Evolutionary conservation across 441 rosid species (phyloP).

Genomic region (Jatropha multifida): DNA sequence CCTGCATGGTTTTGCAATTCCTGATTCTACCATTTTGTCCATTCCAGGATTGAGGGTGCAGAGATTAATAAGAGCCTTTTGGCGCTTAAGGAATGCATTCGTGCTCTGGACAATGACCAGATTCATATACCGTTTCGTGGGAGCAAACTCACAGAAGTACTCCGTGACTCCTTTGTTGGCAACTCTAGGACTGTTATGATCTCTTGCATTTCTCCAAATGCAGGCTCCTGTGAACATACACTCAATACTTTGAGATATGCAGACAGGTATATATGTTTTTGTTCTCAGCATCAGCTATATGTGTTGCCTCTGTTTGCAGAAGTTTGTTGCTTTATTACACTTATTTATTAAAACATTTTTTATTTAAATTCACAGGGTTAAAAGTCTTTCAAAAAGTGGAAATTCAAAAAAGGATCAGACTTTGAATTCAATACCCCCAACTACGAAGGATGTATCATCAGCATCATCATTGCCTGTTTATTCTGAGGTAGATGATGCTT

Average conservation of each 20-base stretch:
- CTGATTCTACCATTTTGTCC: constrained; percentile 23
- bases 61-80: constrained; percentile 96
- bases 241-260: constrained; percentile 98
- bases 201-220: constrained; percentile 98
- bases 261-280: constrained; percentile 61
- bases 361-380: constrained; percentile 63
- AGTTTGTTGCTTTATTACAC: neutral
- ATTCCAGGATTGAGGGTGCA: constrained; percentile 92
- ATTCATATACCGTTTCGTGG: constrained; percentile 98
- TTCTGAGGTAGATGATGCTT: constrained; percentile 50
- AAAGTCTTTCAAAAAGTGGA: constrained; percentile 94
- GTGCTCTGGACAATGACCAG: constrained; percentile 98
- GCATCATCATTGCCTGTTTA: constrained; percentile 44
- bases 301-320: constrained; percentile 11
- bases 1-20: constrained; percentile 11
- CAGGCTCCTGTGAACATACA: constrained; percentile 97
- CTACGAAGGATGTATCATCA: constrained; percentile 55
- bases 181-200: constrained; percentile 98
- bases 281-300: constrained; percentile 19
- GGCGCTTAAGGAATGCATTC: constrained; percentile 99
- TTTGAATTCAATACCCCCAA: constrained; percentile 41
- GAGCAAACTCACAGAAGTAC: constrained; percentile 98
- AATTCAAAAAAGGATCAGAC: constrained; percentile 77
- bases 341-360: constrained; percentile 11
- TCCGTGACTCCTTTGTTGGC: constrained; percentile 97